Evolutionary conservation across 257 asterid species (phyloP).

Genomic region (Nemophila menziesii): DNA sequence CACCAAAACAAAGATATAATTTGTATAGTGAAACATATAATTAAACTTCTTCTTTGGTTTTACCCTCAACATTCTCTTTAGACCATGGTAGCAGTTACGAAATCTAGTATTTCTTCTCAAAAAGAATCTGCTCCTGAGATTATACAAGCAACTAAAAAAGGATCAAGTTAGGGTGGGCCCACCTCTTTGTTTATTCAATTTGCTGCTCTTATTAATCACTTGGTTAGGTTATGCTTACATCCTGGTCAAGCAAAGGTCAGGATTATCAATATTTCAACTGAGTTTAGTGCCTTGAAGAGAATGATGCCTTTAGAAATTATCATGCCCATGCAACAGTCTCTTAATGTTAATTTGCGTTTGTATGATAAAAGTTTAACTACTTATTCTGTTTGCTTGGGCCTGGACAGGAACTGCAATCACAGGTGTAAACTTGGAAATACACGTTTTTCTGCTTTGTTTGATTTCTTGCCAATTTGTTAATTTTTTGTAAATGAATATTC

Average conservation of each 20-base stretch:
- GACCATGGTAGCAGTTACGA: constrained; percentile 98
- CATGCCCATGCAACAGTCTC: constrained; percentile 90
- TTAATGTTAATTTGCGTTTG: constrained; percentile 67
- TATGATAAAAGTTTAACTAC: constrained; percentile 34
- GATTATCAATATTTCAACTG: constrained; percentile 70
- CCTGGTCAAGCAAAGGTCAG: constrained; percentile 78
- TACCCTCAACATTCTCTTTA: constrained; percentile 98
- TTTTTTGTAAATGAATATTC: no score
- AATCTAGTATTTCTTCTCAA: constrained; percentile 81
- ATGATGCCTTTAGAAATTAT: constrained; percentile 91
- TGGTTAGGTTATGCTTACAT: constrained; percentile 81
- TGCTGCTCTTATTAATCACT: constrained; percentile 77
- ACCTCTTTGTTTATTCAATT: constrained; percentile 70
- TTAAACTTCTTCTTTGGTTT: constrained; percentile 68
- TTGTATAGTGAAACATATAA: constrained; percentile 67
- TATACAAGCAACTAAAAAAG: constrained; percentile 77
- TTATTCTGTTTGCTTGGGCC: no score
- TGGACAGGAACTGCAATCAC: no score
- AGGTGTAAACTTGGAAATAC: no score
- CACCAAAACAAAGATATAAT: constrained; percentile 89
- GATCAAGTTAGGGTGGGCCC: constrained; percentile 48
- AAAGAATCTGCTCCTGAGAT: constrained; percentile 96
- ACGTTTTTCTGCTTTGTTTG: no score
- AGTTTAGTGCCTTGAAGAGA: constrained; percentile 90
- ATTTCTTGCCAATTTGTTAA: no score